Evolutionary conservation across 2,329 filamentous ascomycete species (phyloP).

Genomic region (Lasiodiplodia hormozganensis): DNA sequence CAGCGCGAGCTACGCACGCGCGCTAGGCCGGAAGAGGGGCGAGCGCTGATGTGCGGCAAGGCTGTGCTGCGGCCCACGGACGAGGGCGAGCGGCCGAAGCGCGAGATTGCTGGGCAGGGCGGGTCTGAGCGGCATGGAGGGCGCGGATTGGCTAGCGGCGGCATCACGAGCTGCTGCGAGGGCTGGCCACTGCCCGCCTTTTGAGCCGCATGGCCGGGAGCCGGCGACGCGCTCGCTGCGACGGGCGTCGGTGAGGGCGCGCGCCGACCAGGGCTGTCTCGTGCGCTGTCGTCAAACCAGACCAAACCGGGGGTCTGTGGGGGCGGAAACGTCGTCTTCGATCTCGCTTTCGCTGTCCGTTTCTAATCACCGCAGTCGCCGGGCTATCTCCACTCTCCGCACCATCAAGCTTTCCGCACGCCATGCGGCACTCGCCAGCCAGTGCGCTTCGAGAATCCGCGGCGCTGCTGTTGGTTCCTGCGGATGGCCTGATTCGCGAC

Average conservation of each 20-base stretch:
- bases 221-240: not conserved
- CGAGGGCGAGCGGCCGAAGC: constrained; percentile 18
- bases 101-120: not conserved
- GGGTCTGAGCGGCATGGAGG: not conserved
- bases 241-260: constrained; percentile 6
- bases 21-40: constrained; percentile 1
- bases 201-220: constrained; percentile 16
- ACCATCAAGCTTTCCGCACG: not conserved
- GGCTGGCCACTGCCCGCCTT: constrained; percentile 5
- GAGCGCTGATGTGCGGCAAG: constrained; percentile 1
- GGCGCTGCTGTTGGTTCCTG: constrained; percentile 3
- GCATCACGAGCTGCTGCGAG: constrained; percentile 6
- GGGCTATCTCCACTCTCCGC: not conserved
- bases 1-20: not conserved
- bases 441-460: not conserved
- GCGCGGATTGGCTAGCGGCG: not conserved
- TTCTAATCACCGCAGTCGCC: constrained; percentile 22
- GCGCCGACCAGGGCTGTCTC: not conserved
- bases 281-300: too few species aligned
- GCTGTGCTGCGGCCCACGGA: constrained; percentile 18
- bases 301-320: not conserved
- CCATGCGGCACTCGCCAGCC: constrained; percentile 3
- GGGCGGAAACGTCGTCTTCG: constrained; percentile 9
- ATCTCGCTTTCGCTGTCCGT: constrained; percentile 21
- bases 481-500: constrained; percentile 7